A percentile compares a stretch with the other conserved stretches of the same genome.
Conservation (phyloP, 768 basidiomycete species). For the Rickenella mellea region DNA sequence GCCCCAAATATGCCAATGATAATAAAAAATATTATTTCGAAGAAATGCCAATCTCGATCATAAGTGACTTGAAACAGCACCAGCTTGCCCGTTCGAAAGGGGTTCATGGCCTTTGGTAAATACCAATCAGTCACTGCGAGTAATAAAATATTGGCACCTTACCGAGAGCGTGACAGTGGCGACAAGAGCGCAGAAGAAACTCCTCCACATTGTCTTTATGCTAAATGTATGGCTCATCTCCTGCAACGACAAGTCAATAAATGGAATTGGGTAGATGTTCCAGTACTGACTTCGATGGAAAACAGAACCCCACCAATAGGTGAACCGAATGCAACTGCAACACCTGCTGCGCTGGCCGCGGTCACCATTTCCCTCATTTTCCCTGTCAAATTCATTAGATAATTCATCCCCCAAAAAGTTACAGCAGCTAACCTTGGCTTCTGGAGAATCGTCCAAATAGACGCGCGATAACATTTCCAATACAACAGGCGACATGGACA, state of each 20-base stretch:
- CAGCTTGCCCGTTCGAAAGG: conserved; percentile 94
- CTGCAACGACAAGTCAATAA: conserved; percentile 27
- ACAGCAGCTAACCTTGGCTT: conserved; percentile 63
- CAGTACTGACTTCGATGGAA: conserved; percentile 75
- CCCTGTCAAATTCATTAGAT: conserved; percentile 24
- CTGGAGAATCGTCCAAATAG: conserved; percentile 73
- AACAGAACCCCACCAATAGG: conserved; percentile 97
- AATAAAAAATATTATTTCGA: conserved; percentile 94
- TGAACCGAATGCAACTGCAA: conserved; percentile 96
- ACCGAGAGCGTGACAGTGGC: conserved; percentile 95
- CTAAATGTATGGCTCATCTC: conserved; percentile 99
- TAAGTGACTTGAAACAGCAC: conserved; percentile 98
- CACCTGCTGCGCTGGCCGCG: conserved; percentile 94
- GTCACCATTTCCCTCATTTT: conserved; percentile 88
- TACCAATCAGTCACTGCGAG: too few relatives aligned
- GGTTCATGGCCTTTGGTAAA: conserved; percentile 79
- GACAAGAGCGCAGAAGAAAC: conserved; percentile 93
- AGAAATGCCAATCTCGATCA: conserved; percentile 97
- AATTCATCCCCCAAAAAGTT: neutral
- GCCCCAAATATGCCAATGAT: conserved; percentile 95
- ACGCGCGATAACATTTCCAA: conserved; percentile 84
- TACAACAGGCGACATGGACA: conserved; percentile 93
- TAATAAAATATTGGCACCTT: conserved; percentile 22
- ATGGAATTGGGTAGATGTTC: conserved; percentile 1
- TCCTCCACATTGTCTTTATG: conserved; percentile 97